Conservation (phyloP, 2,329 filamentous ascomycete genomes). For the Colletotrichum tropicale region DNA sequence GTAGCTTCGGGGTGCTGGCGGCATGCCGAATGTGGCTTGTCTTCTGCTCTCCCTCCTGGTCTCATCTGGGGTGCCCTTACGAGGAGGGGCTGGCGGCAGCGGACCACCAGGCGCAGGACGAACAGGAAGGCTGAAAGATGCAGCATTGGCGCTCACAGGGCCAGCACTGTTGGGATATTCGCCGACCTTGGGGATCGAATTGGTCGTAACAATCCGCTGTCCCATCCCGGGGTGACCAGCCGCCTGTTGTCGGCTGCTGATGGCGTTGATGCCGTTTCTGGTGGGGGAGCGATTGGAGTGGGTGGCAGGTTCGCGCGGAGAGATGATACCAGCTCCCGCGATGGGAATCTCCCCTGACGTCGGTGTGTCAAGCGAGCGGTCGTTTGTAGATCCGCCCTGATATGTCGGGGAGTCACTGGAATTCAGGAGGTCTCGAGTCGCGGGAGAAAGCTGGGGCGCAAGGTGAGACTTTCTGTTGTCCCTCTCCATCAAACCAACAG, state of each 20-base stretch:
- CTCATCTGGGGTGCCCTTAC: constrained; percentile 61
- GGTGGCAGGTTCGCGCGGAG: constrained; percentile 54
- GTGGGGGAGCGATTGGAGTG: constrained; percentile 56
- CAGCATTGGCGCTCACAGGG: constrained; percentile 47
- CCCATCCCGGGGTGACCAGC: constrained; percentile 56
- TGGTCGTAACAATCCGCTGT: constrained; percentile 54
- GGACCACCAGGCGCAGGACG: constrained; percentile 65
- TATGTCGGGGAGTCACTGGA: constrained; percentile 63
- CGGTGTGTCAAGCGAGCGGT: constrained; percentile 60
- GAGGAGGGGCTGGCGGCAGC: constrained; percentile 64
- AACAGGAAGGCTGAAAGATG: constrained; percentile 68
- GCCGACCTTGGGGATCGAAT: constrained; percentile 55
- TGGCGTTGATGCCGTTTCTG: constrained; percentile 50
- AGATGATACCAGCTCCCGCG: constrained; percentile 58
- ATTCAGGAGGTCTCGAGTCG: constrained; percentile 77
- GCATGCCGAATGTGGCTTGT: constrained; percentile 57
- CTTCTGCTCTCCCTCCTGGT: constrained; percentile 55
- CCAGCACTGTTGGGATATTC: constrained; percentile 41
- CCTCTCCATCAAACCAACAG: constrained; percentile 89
- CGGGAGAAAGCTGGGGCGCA: constrained; percentile 78
- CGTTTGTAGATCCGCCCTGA: constrained; percentile 44
- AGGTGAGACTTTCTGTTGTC: constrained; percentile 96
- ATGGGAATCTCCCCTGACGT: constrained; percentile 77
- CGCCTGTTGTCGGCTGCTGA: constrained; percentile 44
- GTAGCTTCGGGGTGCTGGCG: constrained; percentile 42